Percentiles rank a stretch among this genome's conserved stretches.
These are phyloP conservation scores for Suillus plorans DNA, from an alignment of 768 basidiomycete genomes.

Conservation along the genomic window DNA sequence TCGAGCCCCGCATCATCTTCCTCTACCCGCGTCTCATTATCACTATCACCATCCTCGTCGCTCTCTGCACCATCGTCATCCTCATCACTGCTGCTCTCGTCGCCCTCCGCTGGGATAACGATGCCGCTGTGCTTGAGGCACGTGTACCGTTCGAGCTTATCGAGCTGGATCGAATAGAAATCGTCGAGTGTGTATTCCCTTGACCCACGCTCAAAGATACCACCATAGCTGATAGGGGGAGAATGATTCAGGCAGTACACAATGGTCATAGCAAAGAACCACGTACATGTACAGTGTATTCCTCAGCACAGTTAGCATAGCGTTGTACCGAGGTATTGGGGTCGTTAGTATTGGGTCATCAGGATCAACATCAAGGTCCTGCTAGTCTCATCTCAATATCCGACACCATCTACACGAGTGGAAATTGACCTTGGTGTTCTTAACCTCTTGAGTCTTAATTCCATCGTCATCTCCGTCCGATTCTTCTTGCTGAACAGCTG, in stretches of 20 bases:
- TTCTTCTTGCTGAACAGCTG: conserved; percentile 10
- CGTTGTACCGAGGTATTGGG: conserved; percentile 79
- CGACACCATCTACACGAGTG: not conserved
- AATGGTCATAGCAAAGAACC: not conserved
- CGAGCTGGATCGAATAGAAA: conserved; percentile 76
- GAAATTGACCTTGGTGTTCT: conserved; percentile 10
- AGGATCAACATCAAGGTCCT: conserved; percentile 43
- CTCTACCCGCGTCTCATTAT: conserved; percentile 25
- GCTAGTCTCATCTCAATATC: not conserved
- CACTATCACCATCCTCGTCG: conserved; percentile 50
- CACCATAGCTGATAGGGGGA: conserved; percentile 65
- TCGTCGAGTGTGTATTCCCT: conserved; percentile 90
- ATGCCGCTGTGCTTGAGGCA: conserved; percentile 72
- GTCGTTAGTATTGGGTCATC: conserved; percentile 65
- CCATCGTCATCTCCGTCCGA: conserved; percentile 16
- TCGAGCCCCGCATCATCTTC: conserved; percentile 8
- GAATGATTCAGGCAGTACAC: not conserved
- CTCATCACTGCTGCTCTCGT: conserved; percentile 60
- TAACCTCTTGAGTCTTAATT: conserved; percentile 20
- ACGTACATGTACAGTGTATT: conserved; percentile 86
- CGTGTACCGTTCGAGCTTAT: conserved; percentile 77
- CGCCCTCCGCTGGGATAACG: conserved; percentile 60
- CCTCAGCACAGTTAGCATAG: conserved; percentile 81
- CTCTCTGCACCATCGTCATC: conserved; percentile 56
- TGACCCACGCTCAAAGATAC: conserved; percentile 80